Conservation (phyloP, 306 rosid species). For the Delonix regia region DNA sequence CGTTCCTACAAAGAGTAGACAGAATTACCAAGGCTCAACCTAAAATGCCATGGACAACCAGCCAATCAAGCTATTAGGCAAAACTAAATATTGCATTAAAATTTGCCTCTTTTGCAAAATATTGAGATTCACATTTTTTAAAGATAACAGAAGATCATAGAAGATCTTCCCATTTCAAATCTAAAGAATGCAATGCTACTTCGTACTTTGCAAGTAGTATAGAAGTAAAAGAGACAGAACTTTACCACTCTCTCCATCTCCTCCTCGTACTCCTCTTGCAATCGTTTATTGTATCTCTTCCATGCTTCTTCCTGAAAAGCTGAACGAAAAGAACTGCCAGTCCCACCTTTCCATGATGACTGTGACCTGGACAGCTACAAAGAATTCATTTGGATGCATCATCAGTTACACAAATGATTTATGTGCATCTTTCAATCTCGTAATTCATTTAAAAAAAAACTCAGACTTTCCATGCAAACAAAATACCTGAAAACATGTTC, state of each 20-base stretch:
- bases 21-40: conserved; percentile 13
- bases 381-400: conserved; percentile 38
- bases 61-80: conserved; percentile 8
- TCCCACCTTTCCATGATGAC: conserved; percentile 55
- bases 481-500: not conserved
- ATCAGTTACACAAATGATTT: conserved; percentile 42
- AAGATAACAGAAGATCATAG: not conserved
- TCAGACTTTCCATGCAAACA: not conserved
- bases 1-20: conserved; percentile 65
- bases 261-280: conserved; percentile 88
- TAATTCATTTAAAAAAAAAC: not conserved
- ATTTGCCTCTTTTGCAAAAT: not conserved
- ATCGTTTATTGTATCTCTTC: conserved; percentile 76
- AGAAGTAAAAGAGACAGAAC: conserved; percentile 32
- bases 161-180: not conserved
- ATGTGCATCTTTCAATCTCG: not conserved
- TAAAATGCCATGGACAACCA: conserved; percentile 3
- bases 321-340: conserved; percentile 60
- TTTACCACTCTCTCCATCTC: conserved; percentile 95
- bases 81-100: conserved; percentile 8
- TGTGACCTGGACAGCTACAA: conserved; percentile 70
- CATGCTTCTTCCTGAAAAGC: conserved; percentile 87
- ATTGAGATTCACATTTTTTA: not conserved
- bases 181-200: not conserved
- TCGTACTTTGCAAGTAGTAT: not conserved